Conservation (phyloP, 805 yeast genomes). For the Metschnikowia bowlesiae region DNA sequence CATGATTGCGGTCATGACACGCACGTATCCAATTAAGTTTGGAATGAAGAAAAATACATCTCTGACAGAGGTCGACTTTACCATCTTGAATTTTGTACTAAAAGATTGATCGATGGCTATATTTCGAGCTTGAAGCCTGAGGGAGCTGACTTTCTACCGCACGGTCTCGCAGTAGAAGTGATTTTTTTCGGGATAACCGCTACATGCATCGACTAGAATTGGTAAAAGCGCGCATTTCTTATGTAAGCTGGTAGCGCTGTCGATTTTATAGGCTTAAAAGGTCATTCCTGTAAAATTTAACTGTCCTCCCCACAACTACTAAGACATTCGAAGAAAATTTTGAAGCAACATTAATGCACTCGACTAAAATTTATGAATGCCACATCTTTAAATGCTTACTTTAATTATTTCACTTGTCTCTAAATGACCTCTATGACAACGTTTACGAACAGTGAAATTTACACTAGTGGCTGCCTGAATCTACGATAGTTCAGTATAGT, state of each 20-base stretch:
- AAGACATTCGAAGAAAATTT: too few species aligned
- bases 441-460: conserved; percentile 21
- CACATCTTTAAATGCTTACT: too few species aligned
- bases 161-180: background rate
- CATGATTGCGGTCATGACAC: conserved; percentile 76
- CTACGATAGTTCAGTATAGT: background rate
- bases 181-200: conserved; percentile 1
- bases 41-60: conserved; percentile 81
- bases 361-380: too few species aligned
- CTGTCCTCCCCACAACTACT: background rate
- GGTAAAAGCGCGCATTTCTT: conserved; percentile 4
- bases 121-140: background rate
- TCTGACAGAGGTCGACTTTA: conserved; percentile 8
- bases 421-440: conserved; percentile 33
- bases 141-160: background rate
- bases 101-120: background rate
- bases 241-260: conserved; percentile 1
- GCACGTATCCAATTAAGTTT: conserved; percentile 81
- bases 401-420: too few species aligned
- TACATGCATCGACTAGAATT: background rate
- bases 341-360: too few species aligned
- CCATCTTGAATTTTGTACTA: background rate
- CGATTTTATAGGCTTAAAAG: background rate
- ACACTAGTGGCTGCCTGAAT: too few species aligned
- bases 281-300: background rate